These are phyloP conservation scores for Lycium barbarum DNA, from an alignment of 257 asterid species.

Conservation along the genomic window DNA sequence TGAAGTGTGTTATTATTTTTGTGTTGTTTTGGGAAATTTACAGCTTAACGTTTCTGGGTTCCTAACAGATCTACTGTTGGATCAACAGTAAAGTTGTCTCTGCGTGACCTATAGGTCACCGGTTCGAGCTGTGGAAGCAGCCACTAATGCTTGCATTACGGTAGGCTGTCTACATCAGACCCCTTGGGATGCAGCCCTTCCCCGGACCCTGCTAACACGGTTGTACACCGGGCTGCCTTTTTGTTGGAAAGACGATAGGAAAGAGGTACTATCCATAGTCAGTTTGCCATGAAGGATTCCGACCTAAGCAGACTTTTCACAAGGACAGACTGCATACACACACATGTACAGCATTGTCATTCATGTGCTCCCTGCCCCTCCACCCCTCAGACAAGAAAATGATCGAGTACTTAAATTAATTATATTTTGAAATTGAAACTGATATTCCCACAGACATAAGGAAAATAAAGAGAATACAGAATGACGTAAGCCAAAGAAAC, in stretches of 20 bases:
- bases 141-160: too few species aligned
- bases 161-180: too few species aligned
- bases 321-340: background rate
- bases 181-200: too few species aligned
- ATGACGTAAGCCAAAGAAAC: background rate
- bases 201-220: too few species aligned
- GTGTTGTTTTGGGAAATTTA: too few species aligned
- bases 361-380: slow-evolving; percentile 15
- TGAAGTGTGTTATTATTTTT: too few species aligned
- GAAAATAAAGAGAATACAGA: background rate
- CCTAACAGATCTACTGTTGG: too few species aligned
- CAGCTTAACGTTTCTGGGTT: too few species aligned
- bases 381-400: background rate
- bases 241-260: background rate
- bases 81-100: too few species aligned
- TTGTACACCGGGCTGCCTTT: too few species aligned
- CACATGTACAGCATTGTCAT: background rate
- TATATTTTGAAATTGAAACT: background rate
- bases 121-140: too few species aligned
- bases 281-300: slow-evolving; percentile 8
- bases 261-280: background rate
- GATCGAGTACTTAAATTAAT: background rate
- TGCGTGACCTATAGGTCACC: too few species aligned
- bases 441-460: background rate
- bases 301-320: slow-evolving; percentile 15